Base-by-base conservation (phyloP, 495 filamentous ascomycete species). In the Penicillium turbatum region DNA sequence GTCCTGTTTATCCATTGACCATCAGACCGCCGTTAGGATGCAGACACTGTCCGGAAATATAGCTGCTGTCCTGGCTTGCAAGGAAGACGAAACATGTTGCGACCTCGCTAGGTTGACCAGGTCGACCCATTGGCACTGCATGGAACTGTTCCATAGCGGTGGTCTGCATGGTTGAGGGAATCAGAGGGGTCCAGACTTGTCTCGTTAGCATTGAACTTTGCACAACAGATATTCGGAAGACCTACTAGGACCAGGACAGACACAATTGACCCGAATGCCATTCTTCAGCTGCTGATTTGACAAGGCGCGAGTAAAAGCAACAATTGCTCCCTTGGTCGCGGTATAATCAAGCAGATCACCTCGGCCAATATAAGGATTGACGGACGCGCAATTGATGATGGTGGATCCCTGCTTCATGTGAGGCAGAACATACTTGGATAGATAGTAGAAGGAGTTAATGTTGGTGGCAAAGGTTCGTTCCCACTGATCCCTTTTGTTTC, bases 281-380 rank as follows among this genome's bases (percentile, higher is more conserved):
- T 85, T 82, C 47, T 65, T 59, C 8, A 88, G 62, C 58, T 85
- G 82, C 65, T 92, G 86, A 65, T 90, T 93, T 35, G 84, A 86
- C 12, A 95, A 73, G 11, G 79, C 88, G 12, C 88, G 84, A 0
- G 88, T 92, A 72, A 95, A 92, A 13, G 88, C 79, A 3, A 95
- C 73, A 54, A 93, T 88, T 49, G 89, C 88, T 45, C 89, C 89
- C 65, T 95, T 95, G 36, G 83, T 87, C 8, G 86, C 81, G 2
- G 88, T 90, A 72, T 95, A 93, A 71, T 96, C 90, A 26, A 95
- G 79, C 1, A 95, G 80, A 62, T 93, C 88, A 0, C 84, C 85
- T 12, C 87, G 86, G 30, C 88, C 88, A 54, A 89, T 82, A 73
- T 92, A 95, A 29, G 84, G 86, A 69, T 93, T 93, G 50, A 93